Evolutionary conservation across 2,329 filamentous ascomycete species (phyloP), one percentile per base, ranked within the genome.

Genomic region (Fusarium tuaranense): DNA sequence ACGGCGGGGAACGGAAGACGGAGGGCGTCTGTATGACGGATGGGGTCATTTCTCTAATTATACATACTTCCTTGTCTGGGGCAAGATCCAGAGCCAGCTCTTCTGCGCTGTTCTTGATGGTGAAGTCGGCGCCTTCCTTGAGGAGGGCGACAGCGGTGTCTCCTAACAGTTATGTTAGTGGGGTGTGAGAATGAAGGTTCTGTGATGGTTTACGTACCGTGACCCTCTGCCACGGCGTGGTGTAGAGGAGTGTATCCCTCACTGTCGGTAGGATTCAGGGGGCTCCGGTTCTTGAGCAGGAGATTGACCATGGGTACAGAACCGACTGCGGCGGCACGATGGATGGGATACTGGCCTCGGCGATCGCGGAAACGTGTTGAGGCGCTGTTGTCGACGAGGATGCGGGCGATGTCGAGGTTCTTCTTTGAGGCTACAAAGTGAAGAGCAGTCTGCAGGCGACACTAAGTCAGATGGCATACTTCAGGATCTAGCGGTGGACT

Each of bases 361-460:
- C 91, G 93, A 81, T 99, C 97, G 73, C 94, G 94, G 3, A 95
- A 88, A 30, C 96, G 88, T 2, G 95, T 90, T 6, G 92, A 95
- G 14, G 95, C 96, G 68, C 93, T 93, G 77, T 91, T 88, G 20
- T 89, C 87, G 44, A 99, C 84, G n/a, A 99, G 89, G 68, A 91
- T 91, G 59, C 92, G 92, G 30, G 95, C 95, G 8, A 93, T 88
- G 73, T 97, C 94, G 53, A 98, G 86, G 80, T 97, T 95, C 78
- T 91, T 91, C 83, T 99, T 99, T 36, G 95, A 98, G 16, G 94
- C 93, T 59, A 95, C 92, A 81, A 98, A 98, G 83, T 98, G 96
- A 22, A 99, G 89, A 12, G 93, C 94, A 25, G 95, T 98, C 90
- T 97, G 76, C 32, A 51, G 46, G 14, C 48, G 25, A 25, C 32